Evolutionary conservation across 2,329 filamentous ascomycete species (phyloP), one percentile per base, ranked within the genome.

Genomic region (Colletotrichum spinosum): DNA sequence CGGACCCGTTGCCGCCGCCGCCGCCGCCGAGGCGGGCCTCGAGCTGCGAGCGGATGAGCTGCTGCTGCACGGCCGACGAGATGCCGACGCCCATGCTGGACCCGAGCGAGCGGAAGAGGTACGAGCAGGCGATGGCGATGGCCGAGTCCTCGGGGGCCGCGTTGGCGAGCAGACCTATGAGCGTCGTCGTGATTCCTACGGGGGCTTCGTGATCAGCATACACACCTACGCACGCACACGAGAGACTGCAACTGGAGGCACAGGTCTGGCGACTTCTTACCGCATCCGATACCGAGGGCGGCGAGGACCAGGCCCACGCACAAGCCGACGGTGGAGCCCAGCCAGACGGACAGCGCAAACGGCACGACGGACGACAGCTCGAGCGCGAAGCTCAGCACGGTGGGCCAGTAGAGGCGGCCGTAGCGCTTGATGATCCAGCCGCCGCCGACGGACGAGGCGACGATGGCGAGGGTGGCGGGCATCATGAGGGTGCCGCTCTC

Each of bases 51-150:
- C 90, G 82, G 17, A 95, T 80, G 3, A 84, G 82, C 72, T 91
- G 88, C 73, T 95, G 93, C 50, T 93, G 85, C 8, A 92, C 84
- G 2, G 91, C 92, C 1, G 91, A 88, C 54, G 86, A 86, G 62
- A 92, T 79, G n/a, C 90, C 90, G 60, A 94, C 82, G 10, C 92
- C 92, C 60, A 94, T 80, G 7, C 90, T 90, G 13, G 92, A 83
- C n/a, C 92, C 92, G 0, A 94, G 81, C 1, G 90, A 90, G 44
- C 92, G 88, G 81, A 95, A 95, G 33, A 95, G 86, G 77, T 95
- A 95, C 17, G 89, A 92, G 75, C 91, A 93, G 8, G 92, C 92
- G 12, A 92, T 91, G 4, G 89, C 90, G 1, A 94, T 86, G 2
- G 92, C 91, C 67, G 91, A 88, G 69, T 94, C 92, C 48, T 87